Evolutionary conservation across 2,329 filamentous ascomycete species (phyloP).

Genomic region (Aspergillus amoenus): DNA sequence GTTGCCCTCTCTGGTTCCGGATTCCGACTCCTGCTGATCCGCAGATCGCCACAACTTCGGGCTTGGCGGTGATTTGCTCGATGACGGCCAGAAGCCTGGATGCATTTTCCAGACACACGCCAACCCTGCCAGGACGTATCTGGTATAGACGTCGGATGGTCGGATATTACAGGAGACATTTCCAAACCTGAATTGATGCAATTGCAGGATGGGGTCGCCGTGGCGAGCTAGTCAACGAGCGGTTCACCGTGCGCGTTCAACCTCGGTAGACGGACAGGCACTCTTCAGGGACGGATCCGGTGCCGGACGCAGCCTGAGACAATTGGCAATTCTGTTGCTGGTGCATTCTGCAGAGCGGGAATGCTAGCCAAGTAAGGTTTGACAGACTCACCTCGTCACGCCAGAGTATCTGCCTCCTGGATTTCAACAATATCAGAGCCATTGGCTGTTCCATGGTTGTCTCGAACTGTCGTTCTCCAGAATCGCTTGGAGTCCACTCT

Average conservation of each 20-base stretch:
- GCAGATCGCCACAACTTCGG: conserved; percentile 1
- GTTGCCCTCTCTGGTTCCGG: neutral
- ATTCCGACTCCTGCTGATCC: neutral
- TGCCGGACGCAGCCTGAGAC: neutral
- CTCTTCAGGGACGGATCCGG: neutral
- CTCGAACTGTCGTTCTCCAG: conserved; percentile 18
- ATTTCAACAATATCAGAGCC: neutral
- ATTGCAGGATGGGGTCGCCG: too few species aligned
- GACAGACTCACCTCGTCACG: neutral
- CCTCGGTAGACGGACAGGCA: neutral
- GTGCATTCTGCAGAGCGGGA: neutral
- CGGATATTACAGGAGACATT: neutral
- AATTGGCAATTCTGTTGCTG: neutral
- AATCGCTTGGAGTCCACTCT: conserved; percentile 2
- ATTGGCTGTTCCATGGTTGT: conserved; percentile 13
- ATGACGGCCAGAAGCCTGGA: neutral
- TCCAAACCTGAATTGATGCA: too few species aligned
- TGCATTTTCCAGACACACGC: neutral
- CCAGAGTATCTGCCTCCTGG: too few species aligned
- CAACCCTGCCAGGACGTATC: neutral
- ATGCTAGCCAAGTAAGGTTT: neutral
- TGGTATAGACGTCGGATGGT: neutral
- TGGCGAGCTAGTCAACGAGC: neutral
- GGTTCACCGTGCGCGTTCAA: neutral
- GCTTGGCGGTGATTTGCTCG: neutral